A percentile compares a stretch with the other conserved stretches of the same genome.
phyloP scores from a whole-genome alignment of 495 filamentous ascomycete species.

The Penicillium canescens region DNA sequence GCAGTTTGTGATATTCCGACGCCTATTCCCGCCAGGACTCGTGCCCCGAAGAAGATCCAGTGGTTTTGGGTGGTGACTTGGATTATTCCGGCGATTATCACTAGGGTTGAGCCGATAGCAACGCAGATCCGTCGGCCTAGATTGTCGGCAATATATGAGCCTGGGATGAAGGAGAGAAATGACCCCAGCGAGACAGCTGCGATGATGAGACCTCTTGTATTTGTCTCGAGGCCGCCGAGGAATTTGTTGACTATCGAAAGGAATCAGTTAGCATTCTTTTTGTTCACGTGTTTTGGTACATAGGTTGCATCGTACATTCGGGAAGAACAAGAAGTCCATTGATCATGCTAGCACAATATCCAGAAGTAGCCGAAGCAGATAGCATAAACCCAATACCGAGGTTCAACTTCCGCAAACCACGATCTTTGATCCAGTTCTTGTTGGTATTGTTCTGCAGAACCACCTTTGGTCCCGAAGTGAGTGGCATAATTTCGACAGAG shows the following conservation, averaged over 20 bases:
- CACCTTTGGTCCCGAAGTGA: neutral
- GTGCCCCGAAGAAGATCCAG: constrained; percentile 27
- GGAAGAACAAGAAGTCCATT: constrained; percentile 29
- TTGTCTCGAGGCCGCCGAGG: constrained; percentile 18
- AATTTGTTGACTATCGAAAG: constrained; percentile 14
- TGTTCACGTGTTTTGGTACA: neutral
- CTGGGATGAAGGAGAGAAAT: constrained; percentile 26
- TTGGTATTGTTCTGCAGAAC: constrained; percentile 13
- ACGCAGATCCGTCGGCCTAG: constrained; percentile 21
- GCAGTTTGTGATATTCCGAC: constrained; percentile 31
- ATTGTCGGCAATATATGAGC: constrained; percentile 25
- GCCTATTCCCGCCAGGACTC: constrained; percentile 21
- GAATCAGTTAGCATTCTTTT: neutral
- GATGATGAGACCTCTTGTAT: constrained; percentile 23
- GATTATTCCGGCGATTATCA: constrained; percentile 20
- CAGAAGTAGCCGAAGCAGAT: constrained; percentile 26
- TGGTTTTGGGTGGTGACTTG: constrained; percentile 18
- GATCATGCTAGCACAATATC: constrained; percentile 32
- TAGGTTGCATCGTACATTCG: constrained; percentile 19
- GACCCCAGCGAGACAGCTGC: constrained; percentile 27
- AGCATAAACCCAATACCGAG: constrained; percentile 29
- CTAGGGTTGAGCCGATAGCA: constrained; percentile 19
- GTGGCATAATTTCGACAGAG: neutral
- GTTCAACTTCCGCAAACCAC: constrained; percentile 24
- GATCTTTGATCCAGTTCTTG: constrained; percentile 12